Evolutionary conservation across 148 eudicot species (phyloP).

Genomic region (Chenopodium berlandieri): DNA sequence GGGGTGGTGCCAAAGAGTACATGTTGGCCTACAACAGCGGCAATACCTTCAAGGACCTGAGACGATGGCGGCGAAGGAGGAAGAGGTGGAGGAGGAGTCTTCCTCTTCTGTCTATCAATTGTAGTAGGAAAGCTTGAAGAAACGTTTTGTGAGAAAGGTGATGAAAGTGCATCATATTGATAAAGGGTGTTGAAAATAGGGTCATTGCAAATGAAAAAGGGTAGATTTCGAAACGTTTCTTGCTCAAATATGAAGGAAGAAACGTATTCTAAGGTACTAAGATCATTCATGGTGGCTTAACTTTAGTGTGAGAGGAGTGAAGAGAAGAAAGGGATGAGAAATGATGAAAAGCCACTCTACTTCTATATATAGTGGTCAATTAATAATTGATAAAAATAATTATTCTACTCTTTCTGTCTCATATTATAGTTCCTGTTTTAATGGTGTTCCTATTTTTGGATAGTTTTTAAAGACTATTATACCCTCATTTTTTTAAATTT

Average conservation of each 20-base stretch:
- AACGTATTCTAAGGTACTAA: constrained; percentile 1
- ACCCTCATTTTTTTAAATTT: too few relatives aligned
- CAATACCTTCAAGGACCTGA: constrained; percentile 25
- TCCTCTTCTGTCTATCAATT: not conserved
- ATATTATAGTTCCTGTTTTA: too few relatives aligned
- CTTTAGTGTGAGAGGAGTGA: not conserved
- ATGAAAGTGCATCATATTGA: not conserved
- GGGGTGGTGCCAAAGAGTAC: constrained; percentile 26
- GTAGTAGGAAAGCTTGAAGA: not conserved
- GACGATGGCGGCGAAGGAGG: not conserved
- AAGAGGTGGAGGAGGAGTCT: constrained; percentile 13
- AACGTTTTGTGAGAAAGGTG: constrained; percentile 17
- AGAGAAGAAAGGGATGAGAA: not conserved
- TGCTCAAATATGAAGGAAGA: constrained; percentile 3
- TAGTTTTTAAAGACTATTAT: too few relatives aligned
- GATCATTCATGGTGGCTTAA: constrained; percentile 17
- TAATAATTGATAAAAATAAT: not conserved
- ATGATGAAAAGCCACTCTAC: not conserved
- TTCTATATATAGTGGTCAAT: not conserved
- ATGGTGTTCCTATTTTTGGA: too few relatives aligned
- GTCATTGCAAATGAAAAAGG: not conserved
- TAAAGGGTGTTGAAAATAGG: not conserved
- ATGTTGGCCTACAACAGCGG: constrained; percentile 31
- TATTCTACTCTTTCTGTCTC: too few relatives aligned
- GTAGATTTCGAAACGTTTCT: not conserved